A percentile compares a stretch with the other conserved stretches of the same genome.
Evolutionary conservation across 805 yeast species (phyloP).

Genomic region (Wickerhamiella hasegawae): DNA sequence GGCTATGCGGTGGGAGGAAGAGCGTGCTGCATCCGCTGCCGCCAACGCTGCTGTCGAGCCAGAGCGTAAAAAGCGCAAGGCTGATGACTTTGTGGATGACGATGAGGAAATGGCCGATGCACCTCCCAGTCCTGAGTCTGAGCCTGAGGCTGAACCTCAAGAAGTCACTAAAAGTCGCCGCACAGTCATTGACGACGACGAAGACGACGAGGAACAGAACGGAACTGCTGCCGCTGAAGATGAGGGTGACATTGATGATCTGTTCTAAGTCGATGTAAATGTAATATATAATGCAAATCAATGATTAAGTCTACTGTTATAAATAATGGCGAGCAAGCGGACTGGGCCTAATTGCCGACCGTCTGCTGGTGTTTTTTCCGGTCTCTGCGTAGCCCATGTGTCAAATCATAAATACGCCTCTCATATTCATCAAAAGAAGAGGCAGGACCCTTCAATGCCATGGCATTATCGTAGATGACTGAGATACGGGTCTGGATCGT

Average conservation of each 20-base stretch:
- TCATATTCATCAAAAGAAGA: constrained; percentile 29
- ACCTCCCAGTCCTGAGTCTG: constrained; percentile 3
- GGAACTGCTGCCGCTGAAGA: constrained; percentile 6
- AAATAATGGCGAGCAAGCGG: not conserved
- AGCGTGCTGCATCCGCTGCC: constrained; percentile 24
- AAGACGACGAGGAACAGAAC: constrained; percentile 9
- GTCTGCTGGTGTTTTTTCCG: constrained; percentile 7
- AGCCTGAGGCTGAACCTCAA: constrained; percentile 7
- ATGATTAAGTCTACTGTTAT: too few species aligned
- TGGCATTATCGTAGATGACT: constrained; percentile 57
- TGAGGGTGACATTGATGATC: constrained; percentile 3
- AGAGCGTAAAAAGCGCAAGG: constrained; percentile 9
- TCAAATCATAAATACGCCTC: constrained; percentile 12
- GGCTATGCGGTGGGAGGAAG: constrained; percentile 23
- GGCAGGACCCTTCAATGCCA: constrained; percentile 28
- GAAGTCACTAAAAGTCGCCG: constrained; percentile 1
- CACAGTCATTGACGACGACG: constrained; percentile 8
- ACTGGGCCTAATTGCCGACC: not conserved
- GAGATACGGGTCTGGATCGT: constrained; percentile 52
- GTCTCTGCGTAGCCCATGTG: constrained; percentile 23
- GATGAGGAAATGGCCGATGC: constrained; percentile 17
- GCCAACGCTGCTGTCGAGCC: constrained; percentile 23
- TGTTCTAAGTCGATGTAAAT: too few species aligned
- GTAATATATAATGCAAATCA: too few species aligned
- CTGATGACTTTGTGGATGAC: constrained; percentile 10